phyloP scores from a whole-genome alignment of 257 asterid species.

The Handroanthus guayacan region DNA sequence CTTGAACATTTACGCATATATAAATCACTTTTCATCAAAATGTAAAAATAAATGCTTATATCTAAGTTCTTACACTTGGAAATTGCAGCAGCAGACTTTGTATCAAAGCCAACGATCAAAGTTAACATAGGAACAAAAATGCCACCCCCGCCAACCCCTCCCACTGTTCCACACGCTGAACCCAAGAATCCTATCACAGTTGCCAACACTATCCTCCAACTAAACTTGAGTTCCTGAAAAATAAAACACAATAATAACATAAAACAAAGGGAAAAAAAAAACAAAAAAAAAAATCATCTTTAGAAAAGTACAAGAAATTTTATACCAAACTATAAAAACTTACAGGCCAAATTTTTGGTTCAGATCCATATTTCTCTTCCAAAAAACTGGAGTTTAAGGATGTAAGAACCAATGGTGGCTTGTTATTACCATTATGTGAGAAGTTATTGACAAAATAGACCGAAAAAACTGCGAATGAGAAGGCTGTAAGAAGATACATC shows the following conservation, averaged over 20 bases:
- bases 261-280: not conserved
- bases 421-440: not conserved
- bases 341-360: constrained; percentile 71
- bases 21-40: no score
- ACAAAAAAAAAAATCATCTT: not conserved
- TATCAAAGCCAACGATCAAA: constrained; percentile 86
- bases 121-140: constrained; percentile 97
- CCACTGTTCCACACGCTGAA: constrained; percentile 97
- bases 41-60: no score
- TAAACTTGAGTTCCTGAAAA: constrained; percentile 70
- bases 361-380: constrained; percentile 44
- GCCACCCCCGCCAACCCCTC: constrained; percentile 99
- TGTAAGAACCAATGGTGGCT: constrained; percentile 4
- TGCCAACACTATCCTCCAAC: constrained; percentile 85
- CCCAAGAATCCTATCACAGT: constrained; percentile 89
- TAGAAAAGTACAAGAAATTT: not conserved
- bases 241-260: not conserved
- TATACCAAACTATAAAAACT: constrained; percentile 17
- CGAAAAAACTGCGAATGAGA: constrained; percentile 48
- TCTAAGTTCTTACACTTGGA: constrained; percentile 74
- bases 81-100: constrained; percentile 97
- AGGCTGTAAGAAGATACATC: constrained; percentile 43
- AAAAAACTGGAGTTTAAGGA: constrained; percentile 30
- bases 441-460: constrained; percentile 36
- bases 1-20: no score